phyloP scores from a whole-genome alignment of 2,329 filamentous ascomycete species.

The Aspergillus caelatus region DNA sequence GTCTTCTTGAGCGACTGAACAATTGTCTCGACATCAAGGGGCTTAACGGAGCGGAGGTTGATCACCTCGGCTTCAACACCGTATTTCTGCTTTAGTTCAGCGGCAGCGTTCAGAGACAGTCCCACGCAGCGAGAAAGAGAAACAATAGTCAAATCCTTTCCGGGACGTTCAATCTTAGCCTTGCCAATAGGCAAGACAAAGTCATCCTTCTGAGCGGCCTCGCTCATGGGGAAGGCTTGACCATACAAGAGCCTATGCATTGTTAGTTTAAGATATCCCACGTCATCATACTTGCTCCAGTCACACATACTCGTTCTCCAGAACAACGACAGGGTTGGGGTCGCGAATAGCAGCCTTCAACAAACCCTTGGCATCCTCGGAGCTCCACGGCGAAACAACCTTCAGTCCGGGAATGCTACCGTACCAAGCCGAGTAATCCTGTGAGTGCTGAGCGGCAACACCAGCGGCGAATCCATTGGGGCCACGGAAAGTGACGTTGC shows the following conservation, averaged over 20 bases:
- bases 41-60: conserved; percentile 97
- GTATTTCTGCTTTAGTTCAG: conserved; percentile 93
- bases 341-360: conserved; percentile 97
- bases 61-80: conserved; percentile 94
- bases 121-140: conserved; percentile 94
- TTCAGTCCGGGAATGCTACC: conserved; percentile 96
- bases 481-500: conserved; percentile 99
- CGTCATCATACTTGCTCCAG: neutral
- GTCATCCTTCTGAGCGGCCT: conserved; percentile 91
- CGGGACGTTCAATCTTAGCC: conserved; percentile 96
- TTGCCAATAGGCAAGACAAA: conserved; percentile 98
- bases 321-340: conserved; percentile 91
- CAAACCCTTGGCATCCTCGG: conserved; percentile 97
- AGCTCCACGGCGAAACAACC: conserved; percentile 93
- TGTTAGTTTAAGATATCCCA: conserved; percentile 28
- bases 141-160: conserved; percentile 95
- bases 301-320: conserved; percentile 73
- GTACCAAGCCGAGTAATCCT: conserved; percentile 99
- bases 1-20: conserved; percentile 99
- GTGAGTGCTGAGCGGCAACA: conserved; percentile 96
- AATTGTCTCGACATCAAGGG: conserved; percentile 91
- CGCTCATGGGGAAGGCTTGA: conserved; percentile 94
- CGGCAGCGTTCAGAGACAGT: conserved; percentile 83
- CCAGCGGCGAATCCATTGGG: conserved; percentile 97
- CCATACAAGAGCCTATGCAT: conserved; percentile 75